Conservation (phyloP, 495 filamentous ascomycete genomes). For the Penicillium steckii region DNA sequence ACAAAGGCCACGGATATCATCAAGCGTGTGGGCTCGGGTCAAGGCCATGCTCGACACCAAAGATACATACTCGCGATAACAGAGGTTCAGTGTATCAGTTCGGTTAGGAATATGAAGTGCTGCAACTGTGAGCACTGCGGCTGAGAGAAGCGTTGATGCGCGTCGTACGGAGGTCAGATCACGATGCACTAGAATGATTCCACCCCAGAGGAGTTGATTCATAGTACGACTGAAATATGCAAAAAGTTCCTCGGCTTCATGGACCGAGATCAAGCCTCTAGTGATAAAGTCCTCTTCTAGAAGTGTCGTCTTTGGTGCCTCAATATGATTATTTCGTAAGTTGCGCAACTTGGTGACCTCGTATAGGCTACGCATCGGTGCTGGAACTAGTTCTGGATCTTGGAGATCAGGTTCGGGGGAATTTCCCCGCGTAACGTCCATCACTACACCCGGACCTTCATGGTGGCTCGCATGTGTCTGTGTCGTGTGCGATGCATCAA, state of each 20-base stretch:
- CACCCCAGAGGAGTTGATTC: slow-evolving; percentile 56
- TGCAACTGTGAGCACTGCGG: slow-evolving; percentile 52
- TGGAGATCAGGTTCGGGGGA: slow-evolving; percentile 52
- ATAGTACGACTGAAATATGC: slow-evolving; percentile 53
- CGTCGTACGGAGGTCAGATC: slow-evolving; percentile 49
- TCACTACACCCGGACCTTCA: slow-evolving; percentile 31
- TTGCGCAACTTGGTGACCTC: slow-evolving; percentile 59
- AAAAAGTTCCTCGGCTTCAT: slow-evolving; percentile 51
- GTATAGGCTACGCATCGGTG: slow-evolving; percentile 59
- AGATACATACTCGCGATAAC: slow-evolving; percentile 51
- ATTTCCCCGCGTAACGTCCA: slow-evolving; percentile 49
- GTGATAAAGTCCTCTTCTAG: slow-evolving; percentile 54
- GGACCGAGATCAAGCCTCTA: slow-evolving; percentile 44
- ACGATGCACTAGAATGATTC: slow-evolving; percentile 52
- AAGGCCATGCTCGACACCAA: slow-evolving; percentile 53
- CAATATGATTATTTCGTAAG: slow-evolving; percentile 43
- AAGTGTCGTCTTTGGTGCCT: slow-evolving; percentile 45
- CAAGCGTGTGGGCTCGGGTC: slow-evolving; percentile 47
- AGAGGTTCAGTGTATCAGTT: slow-evolving; percentile 48
- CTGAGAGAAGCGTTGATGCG: slow-evolving; percentile 47
- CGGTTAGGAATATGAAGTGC: slow-evolving; percentile 53
- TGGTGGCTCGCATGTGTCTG: slow-evolving; percentile 23
- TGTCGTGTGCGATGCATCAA: slow-evolving; percentile 22
- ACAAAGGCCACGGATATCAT: slow-evolving; percentile 52
- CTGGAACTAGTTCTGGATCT: slow-evolving; percentile 48